Base-by-base conservation (phyloP, 768 basidiomycete genomes). In the Psilocybe tampanensis region DNA sequence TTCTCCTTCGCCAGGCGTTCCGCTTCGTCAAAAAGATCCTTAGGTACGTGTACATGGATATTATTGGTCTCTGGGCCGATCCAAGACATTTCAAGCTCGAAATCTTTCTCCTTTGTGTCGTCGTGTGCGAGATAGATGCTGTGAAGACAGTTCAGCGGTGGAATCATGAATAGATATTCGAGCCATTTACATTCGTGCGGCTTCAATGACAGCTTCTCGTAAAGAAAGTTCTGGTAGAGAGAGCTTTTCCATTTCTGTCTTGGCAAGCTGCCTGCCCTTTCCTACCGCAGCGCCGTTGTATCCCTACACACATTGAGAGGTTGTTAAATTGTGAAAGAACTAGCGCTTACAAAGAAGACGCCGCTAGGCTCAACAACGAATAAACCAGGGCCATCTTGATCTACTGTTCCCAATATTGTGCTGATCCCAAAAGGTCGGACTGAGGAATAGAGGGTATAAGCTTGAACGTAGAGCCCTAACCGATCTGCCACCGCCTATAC, bases 1-100 rank as follows among this genome's bases (percentile, higher is more conserved):
- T 91, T 91, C 44, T 87, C 92, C 77, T 91, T 94, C 18, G 95
- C 97, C 70, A 89, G 88, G 55, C 77, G 78, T 69, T 97, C 92
- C 26, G 95, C 97, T 68, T 95, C 94, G 21, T 83, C 82, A 43
- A 88, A 78, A 56, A 98, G 76, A 29, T 95, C 95, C 58, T 82
- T 82, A 45, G 97, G 97, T 53, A 99, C 93, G 22, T 86, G 83
- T 22, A 85, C 79, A 72, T 98, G 95, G 47, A 87, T 70, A 52
- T 86, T 86, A 26, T 86, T 84, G 29, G 90, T 92, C 74, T 96
- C 93, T 32, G 85, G 81, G 36, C 94, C 86, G 56, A 98, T 87
- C 97, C 97, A 99, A 33, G 95, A 92, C 82, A 99, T 85, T 74
- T 99, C 97, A 23, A 99, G 84, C 70, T 98, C 97, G 61, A 99